Base-by-base conservation (phyloP, 2,329 filamentous ascomycete genomes). In the Teratosphaeria nubilosa region DNA sequence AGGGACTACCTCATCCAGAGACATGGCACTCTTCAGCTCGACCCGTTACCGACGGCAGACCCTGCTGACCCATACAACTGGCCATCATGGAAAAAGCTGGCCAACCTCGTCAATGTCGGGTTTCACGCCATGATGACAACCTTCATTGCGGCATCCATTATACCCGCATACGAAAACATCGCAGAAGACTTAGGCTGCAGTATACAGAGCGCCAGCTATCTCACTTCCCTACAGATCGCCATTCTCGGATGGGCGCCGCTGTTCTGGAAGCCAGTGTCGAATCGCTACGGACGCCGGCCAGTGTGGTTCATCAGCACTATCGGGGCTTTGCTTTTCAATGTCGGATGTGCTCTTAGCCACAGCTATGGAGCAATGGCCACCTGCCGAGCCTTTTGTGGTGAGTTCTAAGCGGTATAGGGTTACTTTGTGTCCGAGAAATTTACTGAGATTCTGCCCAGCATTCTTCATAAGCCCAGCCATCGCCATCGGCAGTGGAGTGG, bases 61-160 rank as follows among this genome's bases (percentile, higher is more conserved):
- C 75, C 77, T 57, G 77, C 76, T 2, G 80, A 83, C 65, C 81
- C 80, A 0, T 81, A 80, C 66, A 83, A 83, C 60, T 83, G 79
- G 79, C 73, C 78, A 2, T 25, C 67, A n/a, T 77, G 76, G 73
- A 80, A 78, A 72, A 63, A 61, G 54, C 25, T 53, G 56, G 82
- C 54, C 34, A 48, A 48, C 31, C 54, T 53, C 20, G 6, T 25
- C 10, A 16, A 20, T 53, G 51, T 53, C 22, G 51, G 25, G 25
- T 53, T 1, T 66, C 34, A 41, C 16, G 34, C 34, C 82, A 27
- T 79, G 78, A 83, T 83, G 78, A 75, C 76, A 51, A 80, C 79
- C 0, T 83, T 84, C 62, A 80, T 75, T 1, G 79, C 81, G 0
- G 75, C 80, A 0, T 70, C 75, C 4, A 82, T 84, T 61, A 79